A percentile compares a stretch with the other conserved stretches of the same genome.
phyloP scores from a whole-genome alignment of 371 early-diverging fungal species.

The Rhizopus arrhizus region DNA sequence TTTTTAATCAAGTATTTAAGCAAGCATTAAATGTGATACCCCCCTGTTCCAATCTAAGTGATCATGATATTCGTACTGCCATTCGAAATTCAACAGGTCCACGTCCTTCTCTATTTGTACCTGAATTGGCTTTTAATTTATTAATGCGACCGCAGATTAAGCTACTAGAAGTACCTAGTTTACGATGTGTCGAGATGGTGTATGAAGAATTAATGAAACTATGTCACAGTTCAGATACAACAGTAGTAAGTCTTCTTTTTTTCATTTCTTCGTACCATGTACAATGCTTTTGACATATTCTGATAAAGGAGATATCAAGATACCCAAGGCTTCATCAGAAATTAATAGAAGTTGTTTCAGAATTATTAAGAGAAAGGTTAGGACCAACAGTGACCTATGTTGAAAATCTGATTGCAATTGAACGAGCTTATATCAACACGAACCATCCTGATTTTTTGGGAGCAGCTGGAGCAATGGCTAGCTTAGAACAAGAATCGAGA shows the following conservation, averaged over 20 bases:
- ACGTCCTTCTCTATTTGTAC: conserved; percentile 85
- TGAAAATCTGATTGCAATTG: conserved; percentile 80
- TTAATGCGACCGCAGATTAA: conserved; percentile 84
- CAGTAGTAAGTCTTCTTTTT: conserved; percentile 42
- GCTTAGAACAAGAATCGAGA: conserved; percentile 31
- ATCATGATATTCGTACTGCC: conserved; percentile 84
- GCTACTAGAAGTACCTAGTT: conserved; percentile 80
- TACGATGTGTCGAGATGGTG: conserved; percentile 84
- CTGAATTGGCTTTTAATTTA: conserved; percentile 88
- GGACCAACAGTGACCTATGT: conserved; percentile 75
- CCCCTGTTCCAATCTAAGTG: conserved; percentile 75
- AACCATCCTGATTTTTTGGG: conserved; percentile 92
- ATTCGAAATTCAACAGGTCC: conserved; percentile 92
- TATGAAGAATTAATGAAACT: conserved; percentile 89
- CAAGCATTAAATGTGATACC: conserved; percentile 75
- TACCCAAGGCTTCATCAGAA: conserved; percentile 81
- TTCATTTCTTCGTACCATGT: no score
- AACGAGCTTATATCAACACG: conserved; percentile 90
- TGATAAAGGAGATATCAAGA: conserved; percentile 19
- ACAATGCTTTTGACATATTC: no score
- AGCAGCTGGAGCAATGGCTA: conserved; percentile 70
- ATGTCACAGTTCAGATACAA: conserved; percentile 82
- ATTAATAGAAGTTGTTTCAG: conserved; percentile 75
- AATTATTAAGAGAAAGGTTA: conserved; percentile 77
- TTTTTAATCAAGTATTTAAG: conserved; percentile 85